Conservation (phyloP, 306 rosid species). For the Malus sylvestris region DNA sequence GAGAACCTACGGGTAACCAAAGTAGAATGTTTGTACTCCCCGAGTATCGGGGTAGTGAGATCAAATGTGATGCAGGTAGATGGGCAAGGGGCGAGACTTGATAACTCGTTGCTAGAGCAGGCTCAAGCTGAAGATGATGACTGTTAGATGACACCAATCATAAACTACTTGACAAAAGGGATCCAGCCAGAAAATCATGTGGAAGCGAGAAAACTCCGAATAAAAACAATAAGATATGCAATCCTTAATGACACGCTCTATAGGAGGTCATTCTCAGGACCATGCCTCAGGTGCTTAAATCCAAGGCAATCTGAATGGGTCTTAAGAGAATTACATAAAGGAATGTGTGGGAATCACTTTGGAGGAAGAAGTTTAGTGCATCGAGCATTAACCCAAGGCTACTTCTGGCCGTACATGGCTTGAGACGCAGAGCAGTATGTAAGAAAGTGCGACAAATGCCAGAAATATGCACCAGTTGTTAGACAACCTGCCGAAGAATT, state of each 20-base stretch:
- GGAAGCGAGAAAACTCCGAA: too few species aligned
- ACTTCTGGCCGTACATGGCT: neutral
- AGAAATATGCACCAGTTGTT: fast-evolving
- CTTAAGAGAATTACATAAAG: neutral
- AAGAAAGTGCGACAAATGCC: neutral
- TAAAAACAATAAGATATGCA: neutral
- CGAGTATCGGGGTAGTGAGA: fast-evolving
- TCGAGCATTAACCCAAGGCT: neutral
- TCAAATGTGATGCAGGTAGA: neutral
- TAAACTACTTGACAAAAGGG: neutral
- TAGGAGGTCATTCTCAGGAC: neutral
- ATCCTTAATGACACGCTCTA: fast-evolving
- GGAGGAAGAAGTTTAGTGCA: neutral
- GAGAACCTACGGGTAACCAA: neutral
- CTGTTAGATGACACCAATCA: neutral
- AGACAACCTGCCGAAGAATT: neutral
- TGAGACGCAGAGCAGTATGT: fast-evolving
- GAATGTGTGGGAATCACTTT: neutral
- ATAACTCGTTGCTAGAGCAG: fast-evolving
- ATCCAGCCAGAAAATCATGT: fast-evolving
- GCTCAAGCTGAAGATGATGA: too few species aligned
- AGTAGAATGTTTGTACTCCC: fast-evolving
- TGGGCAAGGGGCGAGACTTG: too few species aligned
- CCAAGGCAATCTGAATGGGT: neutral
- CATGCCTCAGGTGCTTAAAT: neutral